phyloP scores from a whole-genome alignment of 805 yeast genomes.

The Millerozyma acaciae region DNA sequence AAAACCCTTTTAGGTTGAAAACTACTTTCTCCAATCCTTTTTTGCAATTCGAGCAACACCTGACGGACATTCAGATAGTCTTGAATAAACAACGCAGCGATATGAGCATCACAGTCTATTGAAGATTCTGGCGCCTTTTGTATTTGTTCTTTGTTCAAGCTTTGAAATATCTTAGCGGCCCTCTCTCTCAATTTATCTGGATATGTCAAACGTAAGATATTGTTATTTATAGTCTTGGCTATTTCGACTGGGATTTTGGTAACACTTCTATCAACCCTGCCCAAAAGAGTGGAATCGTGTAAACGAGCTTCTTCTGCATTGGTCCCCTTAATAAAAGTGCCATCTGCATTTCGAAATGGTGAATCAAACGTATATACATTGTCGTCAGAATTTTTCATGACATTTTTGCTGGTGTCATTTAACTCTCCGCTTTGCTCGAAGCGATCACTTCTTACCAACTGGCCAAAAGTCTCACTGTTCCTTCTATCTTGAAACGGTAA shows the following conservation, averaged over 20 bases:
- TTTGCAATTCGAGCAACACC: constrained; percentile 61
- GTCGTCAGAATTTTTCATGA: constrained; percentile 2
- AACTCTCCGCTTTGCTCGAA: constrained; percentile 9
- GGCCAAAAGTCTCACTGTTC: constrained; percentile 22
- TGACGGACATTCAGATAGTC: constrained; percentile 70
- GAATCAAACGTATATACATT: constrained; percentile 14
- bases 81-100: constrained; percentile 76
- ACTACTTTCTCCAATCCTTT: constrained; percentile 44
- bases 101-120: constrained; percentile 70
- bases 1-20: constrained; percentile 67
- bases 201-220: constrained; percentile 54
- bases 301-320: constrained; percentile 53
- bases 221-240: constrained; percentile 56
- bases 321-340: constrained; percentile 38
- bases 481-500: constrained; percentile 18
- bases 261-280: constrained; percentile 50
- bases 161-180: constrained; percentile 53
- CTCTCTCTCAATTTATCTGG: constrained; percentile 64
- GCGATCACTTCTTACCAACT: constrained; percentile 19
- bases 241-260: constrained; percentile 54
- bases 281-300: constrained; percentile 54
- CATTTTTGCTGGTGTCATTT: constrained; percentile 6
- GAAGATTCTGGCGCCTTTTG: constrained; percentile 43
- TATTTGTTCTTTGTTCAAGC: constrained; percentile 49
- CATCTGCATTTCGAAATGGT: constrained; percentile 37